phyloP scores from a whole-genome alignment of 129 eudicot genomes.

The Silybum marianum region DNA sequence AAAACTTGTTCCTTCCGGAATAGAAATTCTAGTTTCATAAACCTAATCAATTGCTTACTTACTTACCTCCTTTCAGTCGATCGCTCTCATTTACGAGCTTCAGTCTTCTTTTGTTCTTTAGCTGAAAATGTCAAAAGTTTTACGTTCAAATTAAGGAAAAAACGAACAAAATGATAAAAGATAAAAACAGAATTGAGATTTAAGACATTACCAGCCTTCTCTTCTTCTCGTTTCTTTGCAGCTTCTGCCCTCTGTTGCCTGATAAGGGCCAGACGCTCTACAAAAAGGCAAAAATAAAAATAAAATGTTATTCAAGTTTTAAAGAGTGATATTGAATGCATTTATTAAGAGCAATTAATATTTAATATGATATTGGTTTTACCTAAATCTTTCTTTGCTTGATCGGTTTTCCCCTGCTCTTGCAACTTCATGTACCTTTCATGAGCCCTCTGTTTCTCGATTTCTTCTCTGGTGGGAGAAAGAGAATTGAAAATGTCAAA shows the following conservation, averaged over 20 bases:
- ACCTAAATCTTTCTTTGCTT: slow-evolving; percentile 97
- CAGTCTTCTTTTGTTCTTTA: slow-evolving; percentile 82
- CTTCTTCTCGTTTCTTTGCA: slow-evolving; percentile 92
- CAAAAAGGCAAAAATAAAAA: slow-evolving; percentile 7
- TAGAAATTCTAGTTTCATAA: neutral
- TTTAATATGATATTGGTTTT: slow-evolving; percentile 22
- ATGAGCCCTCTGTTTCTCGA: slow-evolving; percentile 90
- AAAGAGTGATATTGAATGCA: neutral
- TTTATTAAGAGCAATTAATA: neutral
- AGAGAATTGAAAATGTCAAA: neutral
- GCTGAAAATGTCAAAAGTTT: slow-evolving; percentile 44
- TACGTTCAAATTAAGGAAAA: neutral
- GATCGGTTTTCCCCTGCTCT: slow-evolving; percentile 97
- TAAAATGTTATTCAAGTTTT: neutral
- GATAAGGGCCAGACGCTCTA: slow-evolving; percentile 87
- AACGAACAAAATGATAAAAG: neutral
- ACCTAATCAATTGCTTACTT: neutral
- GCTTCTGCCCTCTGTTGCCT: slow-evolving; percentile 97
- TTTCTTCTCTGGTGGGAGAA: slow-evolving; percentile 67
- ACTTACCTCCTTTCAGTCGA: neutral
- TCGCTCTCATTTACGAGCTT: slow-evolving; percentile 62
- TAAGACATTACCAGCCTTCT: slow-evolving; percentile 73
- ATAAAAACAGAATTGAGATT: neutral
- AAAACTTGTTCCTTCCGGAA: neutral
- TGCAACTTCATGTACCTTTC: slow-evolving; percentile 97